Conservation (phyloP, 106 monocot genomes). For the Gastrodia elata region DNA sequence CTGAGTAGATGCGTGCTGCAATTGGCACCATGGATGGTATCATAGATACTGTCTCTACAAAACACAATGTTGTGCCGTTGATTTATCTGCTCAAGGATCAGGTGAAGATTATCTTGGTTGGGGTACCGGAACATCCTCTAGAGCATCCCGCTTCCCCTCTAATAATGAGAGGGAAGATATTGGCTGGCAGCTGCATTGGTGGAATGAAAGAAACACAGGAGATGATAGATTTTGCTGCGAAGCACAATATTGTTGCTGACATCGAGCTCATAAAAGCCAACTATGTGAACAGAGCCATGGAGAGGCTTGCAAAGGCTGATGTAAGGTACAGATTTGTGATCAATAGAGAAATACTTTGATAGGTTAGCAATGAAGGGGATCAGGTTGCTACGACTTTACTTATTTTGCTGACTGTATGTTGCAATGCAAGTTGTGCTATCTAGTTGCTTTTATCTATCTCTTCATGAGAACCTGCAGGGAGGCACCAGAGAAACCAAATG, state of each 20-base stretch:
- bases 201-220: constrained; percentile 18
- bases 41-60: constrained; percentile 69
- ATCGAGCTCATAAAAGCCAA: constrained; percentile 35
- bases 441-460: no score
- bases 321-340: constrained; percentile 55
- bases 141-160: constrained; percentile 39
- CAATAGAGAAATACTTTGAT: constrained; percentile 32
- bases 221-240: constrained; percentile 32
- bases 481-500: no score
- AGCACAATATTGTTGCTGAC: constrained; percentile 51
- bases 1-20: constrained; percentile 58
- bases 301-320: constrained; percentile 37
- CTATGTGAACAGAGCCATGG: constrained; percentile 47
- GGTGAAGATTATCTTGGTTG: constrained; percentile 60
- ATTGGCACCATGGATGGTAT: constrained; percentile 73
- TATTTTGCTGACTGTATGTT: no score
- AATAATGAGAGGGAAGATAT: constrained; percentile 28
- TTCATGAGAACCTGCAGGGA: no score
- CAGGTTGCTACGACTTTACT: no score
- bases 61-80: constrained; percentile 32
- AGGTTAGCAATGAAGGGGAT: no score
- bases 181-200: constrained; percentile 42
- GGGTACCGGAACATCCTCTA: constrained; percentile 55
- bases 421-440: no score
- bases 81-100: constrained; percentile 41